Conservation (phyloP, 345 rosid species). For the Citrus maxima region DNA sequence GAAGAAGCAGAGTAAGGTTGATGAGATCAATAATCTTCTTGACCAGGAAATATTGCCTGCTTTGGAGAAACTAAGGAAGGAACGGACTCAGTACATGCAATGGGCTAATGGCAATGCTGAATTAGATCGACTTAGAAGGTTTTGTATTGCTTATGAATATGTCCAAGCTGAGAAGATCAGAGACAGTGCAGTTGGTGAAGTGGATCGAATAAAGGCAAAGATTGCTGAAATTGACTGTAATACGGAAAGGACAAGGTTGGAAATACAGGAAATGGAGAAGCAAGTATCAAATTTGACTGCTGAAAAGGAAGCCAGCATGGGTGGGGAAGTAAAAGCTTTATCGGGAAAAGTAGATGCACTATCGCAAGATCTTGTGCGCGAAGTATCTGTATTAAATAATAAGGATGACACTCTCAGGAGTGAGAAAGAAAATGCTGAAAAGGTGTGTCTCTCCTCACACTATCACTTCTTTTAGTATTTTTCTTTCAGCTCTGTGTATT, state of each 20-base stretch:
- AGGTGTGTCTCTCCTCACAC: constrained; percentile 52
- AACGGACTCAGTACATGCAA: constrained; percentile 86
- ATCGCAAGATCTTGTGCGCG: constrained; percentile 67
- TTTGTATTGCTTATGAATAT: constrained; percentile 67
- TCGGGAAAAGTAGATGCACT: constrained; percentile 75
- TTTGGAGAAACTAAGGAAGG: constrained; percentile 87
- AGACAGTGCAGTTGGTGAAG: constrained; percentile 50
- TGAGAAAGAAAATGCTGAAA: constrained; percentile 70
- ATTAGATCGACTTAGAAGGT: constrained; percentile 67
- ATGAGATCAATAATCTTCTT: constrained; percentile 90
- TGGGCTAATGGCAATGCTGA: constrained; percentile 92
- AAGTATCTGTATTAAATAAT: constrained; percentile 64
- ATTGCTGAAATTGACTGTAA: constrained; percentile 53
- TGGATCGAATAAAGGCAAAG: constrained; percentile 47
- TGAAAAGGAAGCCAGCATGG: constrained; percentile 91
- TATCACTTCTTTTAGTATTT: constrained; percentile 9
- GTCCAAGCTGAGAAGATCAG: constrained; percentile 64
- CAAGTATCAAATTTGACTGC: constrained; percentile 55
- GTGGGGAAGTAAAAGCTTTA: constrained; percentile 71
- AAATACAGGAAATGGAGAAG: constrained; percentile 65
- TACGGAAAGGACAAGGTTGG: constrained; percentile 35
- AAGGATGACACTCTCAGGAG: constrained; percentile 73
- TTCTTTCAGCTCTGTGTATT: constrained; percentile 5
- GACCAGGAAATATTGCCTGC: constrained; percentile 92
- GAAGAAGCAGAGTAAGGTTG: constrained; percentile 93